Evolutionary conservation across 805 yeast genomes (phyloP), one percentile per base, ranked within the genome.

Genomic region (Cyberlindnera nakhonratchasimensis): DNA sequence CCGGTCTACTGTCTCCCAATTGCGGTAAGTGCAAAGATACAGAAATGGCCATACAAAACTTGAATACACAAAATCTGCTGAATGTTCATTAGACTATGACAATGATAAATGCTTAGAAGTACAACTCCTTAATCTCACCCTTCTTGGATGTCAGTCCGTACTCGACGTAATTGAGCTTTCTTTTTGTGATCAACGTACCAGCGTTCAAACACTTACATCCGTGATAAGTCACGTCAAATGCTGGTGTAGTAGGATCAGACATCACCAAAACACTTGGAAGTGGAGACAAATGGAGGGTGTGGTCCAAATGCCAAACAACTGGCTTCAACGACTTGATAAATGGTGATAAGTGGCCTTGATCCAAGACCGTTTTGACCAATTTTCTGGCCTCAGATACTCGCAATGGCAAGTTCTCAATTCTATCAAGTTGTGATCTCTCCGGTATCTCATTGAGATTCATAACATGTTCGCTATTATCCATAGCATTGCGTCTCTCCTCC

Each of bases 261-360:
- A 91, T 50, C 0, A 88, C 65, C 25, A 74, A 45, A 2, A 71
- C 69, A 5, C 81, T 74, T 0, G 99, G 99, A 33, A 89, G 65
- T 1, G 97, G 98, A 34, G 82, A 75, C 39, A 93, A 60, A 18
- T 82, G 71, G 47, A 91, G 66, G 5, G 78, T 66, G 50, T 80
- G 80, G 57, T 87, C 95, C 53, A 75, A 75, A 45, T 80, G 81
- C 69, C 95, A 77, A 17, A 77, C 66, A 1, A 86, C 69, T 0
- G 95, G 85, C 46, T 86, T 74, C 21, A 77, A 64, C 18, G 69
- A 63, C 16, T 69, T 62, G 2, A 79, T 65, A 56, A 90, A 88
- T 11, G 99, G 99, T 24, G 93, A 84, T 34, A 93, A 61, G 56
- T 79, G 84, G 1, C 93, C 93, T 63, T 93, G 99, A 56, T 87